Evolutionary conservation across 2,329 filamentous ascomycete genomes (phyloP).

Genomic region (Pseudogymnoascus verrucosus): DNA sequence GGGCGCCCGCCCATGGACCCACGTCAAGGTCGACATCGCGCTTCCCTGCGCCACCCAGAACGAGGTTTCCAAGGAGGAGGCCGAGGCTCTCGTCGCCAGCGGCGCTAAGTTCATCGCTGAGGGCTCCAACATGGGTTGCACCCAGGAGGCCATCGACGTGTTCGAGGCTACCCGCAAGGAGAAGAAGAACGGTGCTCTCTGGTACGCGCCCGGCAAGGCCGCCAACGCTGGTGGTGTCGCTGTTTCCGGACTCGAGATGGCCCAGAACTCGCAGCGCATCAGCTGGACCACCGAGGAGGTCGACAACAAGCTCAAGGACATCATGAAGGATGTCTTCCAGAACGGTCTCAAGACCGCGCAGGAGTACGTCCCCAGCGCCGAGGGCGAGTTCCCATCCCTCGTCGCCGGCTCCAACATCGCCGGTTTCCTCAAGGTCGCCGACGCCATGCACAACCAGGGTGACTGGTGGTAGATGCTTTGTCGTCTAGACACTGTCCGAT

Average conservation of each 20-base stretch:
- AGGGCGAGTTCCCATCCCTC: conserved; percentile 80
- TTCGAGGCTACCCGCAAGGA: conserved; percentile 75
- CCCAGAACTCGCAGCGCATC: conserved; percentile 86
- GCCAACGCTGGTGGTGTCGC: conserved; percentile 97
- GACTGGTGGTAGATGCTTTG: conserved; percentile 64
- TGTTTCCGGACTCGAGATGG: conserved; percentile 97
- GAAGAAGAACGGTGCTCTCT: conserved; percentile 64
- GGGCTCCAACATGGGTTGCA: conserved; percentile 99
- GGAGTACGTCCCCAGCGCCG: conserved; percentile 71
- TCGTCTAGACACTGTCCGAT: background rate
- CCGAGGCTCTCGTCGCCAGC: conserved; percentile 65
- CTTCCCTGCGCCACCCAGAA: conserved; percentile 95
- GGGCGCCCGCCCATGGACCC: conserved; percentile 82
- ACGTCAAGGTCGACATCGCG: conserved; percentile 84
- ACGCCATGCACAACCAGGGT: conserved; percentile 92
- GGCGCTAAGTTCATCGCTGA: conserved; percentile 86
- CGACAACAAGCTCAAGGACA: conserved; percentile 79
- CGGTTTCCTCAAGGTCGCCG: conserved; percentile 91
- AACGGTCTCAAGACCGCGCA: conserved; percentile 83
- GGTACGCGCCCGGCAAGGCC: conserved; percentile 96
- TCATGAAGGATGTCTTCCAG: conserved; percentile 92
- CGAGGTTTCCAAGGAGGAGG: conserved; percentile 90
- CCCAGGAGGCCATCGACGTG: conserved; percentile 84
- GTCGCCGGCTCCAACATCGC: conserved; percentile 96
- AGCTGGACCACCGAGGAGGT: conserved; percentile 86